Percentiles rank a stretch among this genome's conserved stretches.
phyloP scores from a whole-genome alignment of 495 filamentous ascomycete genomes.

The Podospora tetraspora region DNA sequence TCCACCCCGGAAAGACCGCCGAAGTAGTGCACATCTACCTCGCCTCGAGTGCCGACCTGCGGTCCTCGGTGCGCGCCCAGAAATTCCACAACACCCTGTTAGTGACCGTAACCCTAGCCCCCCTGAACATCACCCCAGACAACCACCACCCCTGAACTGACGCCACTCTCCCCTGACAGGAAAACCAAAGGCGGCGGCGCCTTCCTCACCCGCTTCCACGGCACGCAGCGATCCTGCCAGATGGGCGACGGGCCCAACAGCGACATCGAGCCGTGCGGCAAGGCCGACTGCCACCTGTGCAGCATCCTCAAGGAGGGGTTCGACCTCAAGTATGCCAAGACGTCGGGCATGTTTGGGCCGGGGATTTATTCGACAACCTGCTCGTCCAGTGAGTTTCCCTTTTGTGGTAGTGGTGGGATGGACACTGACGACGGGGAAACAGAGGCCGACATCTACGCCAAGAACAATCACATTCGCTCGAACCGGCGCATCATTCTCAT shows the following conservation, averaged over 20 bases:
- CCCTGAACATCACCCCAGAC: background rate
- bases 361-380: background rate
- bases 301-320: background rate
- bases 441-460: background rate
- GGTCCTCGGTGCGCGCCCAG: background rate
- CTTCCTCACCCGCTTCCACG: background rate
- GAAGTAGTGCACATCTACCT: background rate
- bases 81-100: background rate
- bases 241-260: background rate
- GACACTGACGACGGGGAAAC: background rate
- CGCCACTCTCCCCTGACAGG: background rate
- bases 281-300: background rate
- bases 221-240: background rate
- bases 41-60: background rate
- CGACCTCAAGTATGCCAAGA: background rate
- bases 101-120: background rate
- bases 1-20: background rate
- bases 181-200: background rate
- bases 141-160: too few species aligned
- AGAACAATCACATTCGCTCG: background rate
- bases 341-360: background rate
- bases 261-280: background rate
- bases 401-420: background rate
- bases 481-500: background rate
- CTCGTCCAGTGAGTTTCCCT: background rate